Evolutionary conservation across 2,329 filamentous ascomycete genomes (phyloP), one percentile per base, ranked within the genome.

Genomic region (Verruconis gallopava): DNA sequence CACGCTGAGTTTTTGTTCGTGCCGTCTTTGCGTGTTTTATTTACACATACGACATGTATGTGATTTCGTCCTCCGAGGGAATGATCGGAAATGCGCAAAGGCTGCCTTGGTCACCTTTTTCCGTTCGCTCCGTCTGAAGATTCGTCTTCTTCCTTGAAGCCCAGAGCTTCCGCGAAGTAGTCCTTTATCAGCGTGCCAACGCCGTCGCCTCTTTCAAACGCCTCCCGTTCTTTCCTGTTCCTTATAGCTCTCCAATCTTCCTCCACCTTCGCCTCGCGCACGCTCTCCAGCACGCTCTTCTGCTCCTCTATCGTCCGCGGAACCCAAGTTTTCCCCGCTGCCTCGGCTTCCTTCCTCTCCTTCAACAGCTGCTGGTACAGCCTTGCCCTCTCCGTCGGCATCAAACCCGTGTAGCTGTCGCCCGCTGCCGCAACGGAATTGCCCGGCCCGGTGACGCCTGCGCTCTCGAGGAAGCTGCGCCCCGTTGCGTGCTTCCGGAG

Each of bases 231-330:
- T 32, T 42, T 37, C 42, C 38, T 20, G 45, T 57, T 50, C 42
- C 58, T 42, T 48, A 54, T 51, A 20, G 45, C 48, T 50, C 63
- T 65, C 67, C 66, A 69, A 12, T 59, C 62, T 42, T 64, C 62
- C 38, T 55, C 53, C 28, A 61, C 41, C 4, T 52, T 45, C 46
- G 51, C 41, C 43, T 45, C 44, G 21, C 46, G 34, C 9, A 46
- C 45, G 32, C 44, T 50, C 43, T 53, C 48, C 37, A 40, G 30
- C 25, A 39, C 41, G 30, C 33, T 12, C 20, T 43, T 14, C 19
- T 40, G 34, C 6, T 38, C 37, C 5, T 19, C 15, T 19, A 38
- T 12, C 36, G 3, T 37, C 18, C 20, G 33, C 38, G 42, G 44
- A 25, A 19, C 48, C 48, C 39, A 30, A 47, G 46, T 44, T 21